These are phyloP conservation scores for Prunus dulcis DNA, from an alignment of 306 rosid genomes.

Conservation along the genomic window DNA sequence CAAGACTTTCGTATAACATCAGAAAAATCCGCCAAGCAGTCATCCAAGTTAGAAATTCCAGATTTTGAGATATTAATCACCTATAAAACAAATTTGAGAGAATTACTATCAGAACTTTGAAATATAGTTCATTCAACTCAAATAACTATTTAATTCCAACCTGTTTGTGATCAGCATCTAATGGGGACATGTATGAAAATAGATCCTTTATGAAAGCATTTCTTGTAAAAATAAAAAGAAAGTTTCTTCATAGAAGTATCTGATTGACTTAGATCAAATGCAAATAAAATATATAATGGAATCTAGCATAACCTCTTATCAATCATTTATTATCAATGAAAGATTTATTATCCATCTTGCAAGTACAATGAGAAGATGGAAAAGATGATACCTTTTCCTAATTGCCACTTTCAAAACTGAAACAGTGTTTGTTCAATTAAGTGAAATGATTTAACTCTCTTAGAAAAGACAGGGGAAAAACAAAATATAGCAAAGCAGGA, in stretches of 20 bases:
- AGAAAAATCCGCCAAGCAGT: conserved; percentile 51
- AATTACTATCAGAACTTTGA: background rate
- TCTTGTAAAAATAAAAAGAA: background rate
- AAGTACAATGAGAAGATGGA: background rate
- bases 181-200: background rate
- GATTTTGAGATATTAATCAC: conserved; percentile 54
- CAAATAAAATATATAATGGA: background rate
- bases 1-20: conserved; percentile 52
- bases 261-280: background rate
- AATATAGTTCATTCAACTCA: conserved; percentile 1
- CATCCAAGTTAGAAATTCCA: conserved; percentile 35
- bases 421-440: conserved; percentile 7
- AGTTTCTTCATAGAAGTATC: background rate
- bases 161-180: background rate
- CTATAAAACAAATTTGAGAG: conserved; percentile 37
- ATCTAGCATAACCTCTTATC: background rate
- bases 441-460: conserved; percentile 14
- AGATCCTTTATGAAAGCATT: background rate
- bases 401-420: conserved; percentile 11
- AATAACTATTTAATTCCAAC: background rate
- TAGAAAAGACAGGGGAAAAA: background rate
- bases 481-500: conserved; percentile 17
- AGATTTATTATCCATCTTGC: background rate
- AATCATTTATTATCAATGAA: background rate
- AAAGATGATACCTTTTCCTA: background rate